These are phyloP conservation scores for Nannochloropsis granulata DNA, from an alignment of 108 stramenopile genomes.

Conservation along the genomic window DNA sequence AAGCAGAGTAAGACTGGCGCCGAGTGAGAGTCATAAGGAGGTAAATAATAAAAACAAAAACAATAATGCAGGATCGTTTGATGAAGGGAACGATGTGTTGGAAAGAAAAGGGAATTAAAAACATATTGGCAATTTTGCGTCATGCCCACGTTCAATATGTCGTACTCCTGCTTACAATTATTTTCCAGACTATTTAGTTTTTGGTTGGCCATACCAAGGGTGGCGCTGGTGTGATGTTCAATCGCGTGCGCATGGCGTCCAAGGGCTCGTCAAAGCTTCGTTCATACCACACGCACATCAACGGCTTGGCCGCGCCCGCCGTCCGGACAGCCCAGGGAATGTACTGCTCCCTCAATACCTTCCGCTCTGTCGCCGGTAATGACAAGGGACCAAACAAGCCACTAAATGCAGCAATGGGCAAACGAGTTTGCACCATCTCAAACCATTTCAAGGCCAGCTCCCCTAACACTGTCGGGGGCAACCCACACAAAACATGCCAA, in stretches of 20 bases:
- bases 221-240: conserved; percentile 12
- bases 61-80: no score
- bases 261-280: conserved; percentile 9
- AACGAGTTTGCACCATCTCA: conserved; percentile 82
- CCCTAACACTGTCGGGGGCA: conserved; percentile 84
- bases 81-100: no score
- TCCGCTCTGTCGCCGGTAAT: conserved; percentile 10
- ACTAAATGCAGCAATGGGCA: conserved; percentile 54
- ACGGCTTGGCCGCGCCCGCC: conserved; percentile 5
- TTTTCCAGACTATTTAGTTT: no score
- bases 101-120: no score
- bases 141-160: no score
- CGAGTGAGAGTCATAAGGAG: no score
- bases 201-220: not conserved
- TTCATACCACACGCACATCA: conserved; percentile 32
- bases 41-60: no score
- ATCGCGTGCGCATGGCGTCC: conserved; percentile 10
- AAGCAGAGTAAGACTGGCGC: no score
- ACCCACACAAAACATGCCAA: conserved; percentile 74
- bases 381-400: conserved; percentile 35
- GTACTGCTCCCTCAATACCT: conserved; percentile 2
- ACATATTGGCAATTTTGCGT: no score
- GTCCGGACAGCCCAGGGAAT: conserved; percentile 27
- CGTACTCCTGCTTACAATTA: no score
- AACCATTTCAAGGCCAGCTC: conserved; percentile 92